Evolutionary conservation across 2,329 filamentous ascomycete genomes (phyloP).

Genomic region (Trichophyton rubrum): DNA sequence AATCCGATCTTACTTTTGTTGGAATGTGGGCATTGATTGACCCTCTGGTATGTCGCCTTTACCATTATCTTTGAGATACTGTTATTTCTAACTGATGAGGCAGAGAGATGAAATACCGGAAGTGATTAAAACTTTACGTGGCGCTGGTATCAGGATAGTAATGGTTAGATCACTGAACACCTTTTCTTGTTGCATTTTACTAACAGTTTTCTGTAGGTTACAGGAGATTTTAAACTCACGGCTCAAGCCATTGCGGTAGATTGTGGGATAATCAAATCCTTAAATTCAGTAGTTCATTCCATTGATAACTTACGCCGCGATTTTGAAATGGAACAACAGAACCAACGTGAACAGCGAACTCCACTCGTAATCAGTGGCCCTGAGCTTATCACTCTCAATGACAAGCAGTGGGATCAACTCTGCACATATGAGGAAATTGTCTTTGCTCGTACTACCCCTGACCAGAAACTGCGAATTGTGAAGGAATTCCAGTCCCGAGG

Average conservation of each 20-base stretch:
- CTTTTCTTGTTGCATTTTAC: not conserved
- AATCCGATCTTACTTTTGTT: conserved; percentile 39
- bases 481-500: conserved; percentile 54
- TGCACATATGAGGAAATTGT: conserved; percentile 58
- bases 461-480: conserved; percentile 71
- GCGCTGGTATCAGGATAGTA: conserved; percentile 61
- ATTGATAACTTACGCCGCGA: conserved; percentile 40
- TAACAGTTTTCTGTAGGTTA: conserved; percentile 39
- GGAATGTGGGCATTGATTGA: conserved; percentile 49
- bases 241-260: conserved; percentile 60
- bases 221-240: conserved; percentile 64
- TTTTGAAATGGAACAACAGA: conserved; percentile 1
- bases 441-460: conserved; percentile 62
- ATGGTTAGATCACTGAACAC: conserved; percentile 42
- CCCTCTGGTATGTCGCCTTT: conserved; percentile 31
- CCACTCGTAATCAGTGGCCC: conserved; percentile 54
- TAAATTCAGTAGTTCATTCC: conserved; percentile 39
- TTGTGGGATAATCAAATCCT: conserved; percentile 55
- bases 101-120: conserved; percentile 45
- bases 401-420: conserved; percentile 56
- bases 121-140: conserved; percentile 50
- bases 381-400: conserved; percentile 53
- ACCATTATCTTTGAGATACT: not conserved
- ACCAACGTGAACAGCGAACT: conserved; percentile 16
- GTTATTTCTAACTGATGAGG: not conserved